Evolutionary conservation across 139 green algal genomes (phyloP).

Genomic region (Penium margaritaceum): DNA sequence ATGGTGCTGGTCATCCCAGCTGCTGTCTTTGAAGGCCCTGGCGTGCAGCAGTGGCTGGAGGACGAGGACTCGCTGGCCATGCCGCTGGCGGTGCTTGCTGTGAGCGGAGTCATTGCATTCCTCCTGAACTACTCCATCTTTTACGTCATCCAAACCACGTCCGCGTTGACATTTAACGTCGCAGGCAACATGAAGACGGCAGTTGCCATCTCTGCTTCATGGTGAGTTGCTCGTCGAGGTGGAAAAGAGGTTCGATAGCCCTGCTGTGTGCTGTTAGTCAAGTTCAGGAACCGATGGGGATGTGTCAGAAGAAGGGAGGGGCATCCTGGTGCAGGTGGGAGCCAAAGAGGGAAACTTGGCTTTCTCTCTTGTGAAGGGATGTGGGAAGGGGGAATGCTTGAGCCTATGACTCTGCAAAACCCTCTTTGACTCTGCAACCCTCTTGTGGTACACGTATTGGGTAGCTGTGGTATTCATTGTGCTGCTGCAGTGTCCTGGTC

Average conservation of each 20-base stretch:
- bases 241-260: not conserved
- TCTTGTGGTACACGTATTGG: not conserved
- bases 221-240: not conserved
- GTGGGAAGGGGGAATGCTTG: not conserved
- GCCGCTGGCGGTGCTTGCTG: slow-evolving; percentile 5
- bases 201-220: slow-evolving; percentile 33
- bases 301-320: too few species aligned
- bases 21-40: slow-evolving; percentile 18
- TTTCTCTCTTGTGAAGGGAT: not conserved
- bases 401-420: not conserved
- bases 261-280: not conserved
- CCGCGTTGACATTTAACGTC: slow-evolving; percentile 46
- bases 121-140: slow-evolving; percentile 46
- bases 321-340: too few species aligned
- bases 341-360: not conserved
- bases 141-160: slow-evolving; percentile 43
- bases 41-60: slow-evolving; percentile 1
- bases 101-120: slow-evolving; percentile 34
- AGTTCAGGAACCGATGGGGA: not conserved
- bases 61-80: not conserved
- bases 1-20: slow-evolving; percentile 20
- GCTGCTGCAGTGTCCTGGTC: too few species aligned
- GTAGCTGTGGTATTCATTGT: slow-evolving; percentile 2
- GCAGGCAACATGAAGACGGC: slow-evolving; percentile 43
- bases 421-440: not conserved